Evolutionary conservation across 257 asterid genomes (phyloP).

Genomic region (Nicotiana benthamiana): DNA sequence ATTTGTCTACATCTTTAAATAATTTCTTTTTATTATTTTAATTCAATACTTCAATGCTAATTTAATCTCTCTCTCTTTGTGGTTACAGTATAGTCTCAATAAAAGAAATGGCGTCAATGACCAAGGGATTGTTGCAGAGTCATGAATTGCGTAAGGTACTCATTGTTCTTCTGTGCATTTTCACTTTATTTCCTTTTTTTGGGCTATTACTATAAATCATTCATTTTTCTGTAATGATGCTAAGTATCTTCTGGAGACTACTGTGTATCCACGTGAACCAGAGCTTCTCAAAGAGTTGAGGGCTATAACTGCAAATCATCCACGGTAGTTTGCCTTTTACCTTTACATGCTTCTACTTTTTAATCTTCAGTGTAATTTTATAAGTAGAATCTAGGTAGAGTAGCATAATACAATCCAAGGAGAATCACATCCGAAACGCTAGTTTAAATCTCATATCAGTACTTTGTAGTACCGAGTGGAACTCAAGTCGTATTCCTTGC

Average conservation of each 20-base stretch:
- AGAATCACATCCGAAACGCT: too few relatives aligned
- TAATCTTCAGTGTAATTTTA: too few relatives aligned
- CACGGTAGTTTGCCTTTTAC: conserved; percentile 15
- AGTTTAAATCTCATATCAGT: too few relatives aligned
- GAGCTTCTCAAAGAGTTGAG: conserved; percentile 43
- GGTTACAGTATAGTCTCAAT: not conserved
- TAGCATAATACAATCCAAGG: too few relatives aligned
- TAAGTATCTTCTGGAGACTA: not conserved
- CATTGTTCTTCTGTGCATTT: not conserved
- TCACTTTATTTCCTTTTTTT: not conserved
- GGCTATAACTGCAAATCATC: conserved; percentile 35
- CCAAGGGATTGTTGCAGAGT: not conserved
- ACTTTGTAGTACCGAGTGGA: too few relatives aligned
- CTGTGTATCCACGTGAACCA: conserved; percentile 14
- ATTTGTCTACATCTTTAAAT: too few relatives aligned
- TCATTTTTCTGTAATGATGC: too few relatives aligned
- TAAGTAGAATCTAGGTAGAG: too few relatives aligned
- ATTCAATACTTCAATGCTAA: too few relatives aligned
- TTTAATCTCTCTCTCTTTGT: not conserved
- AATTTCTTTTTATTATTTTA: too few relatives aligned
- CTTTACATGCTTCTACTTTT: not conserved
- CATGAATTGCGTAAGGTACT: not conserved
- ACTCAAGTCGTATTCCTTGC: too few relatives aligned
- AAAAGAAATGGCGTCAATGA: not conserved
- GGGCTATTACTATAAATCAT: too few relatives aligned